Evolutionary conservation across 306 rosid genomes (phyloP), one percentile per base, ranked within the genome.

Genomic region (Benincasa hispida): DNA sequence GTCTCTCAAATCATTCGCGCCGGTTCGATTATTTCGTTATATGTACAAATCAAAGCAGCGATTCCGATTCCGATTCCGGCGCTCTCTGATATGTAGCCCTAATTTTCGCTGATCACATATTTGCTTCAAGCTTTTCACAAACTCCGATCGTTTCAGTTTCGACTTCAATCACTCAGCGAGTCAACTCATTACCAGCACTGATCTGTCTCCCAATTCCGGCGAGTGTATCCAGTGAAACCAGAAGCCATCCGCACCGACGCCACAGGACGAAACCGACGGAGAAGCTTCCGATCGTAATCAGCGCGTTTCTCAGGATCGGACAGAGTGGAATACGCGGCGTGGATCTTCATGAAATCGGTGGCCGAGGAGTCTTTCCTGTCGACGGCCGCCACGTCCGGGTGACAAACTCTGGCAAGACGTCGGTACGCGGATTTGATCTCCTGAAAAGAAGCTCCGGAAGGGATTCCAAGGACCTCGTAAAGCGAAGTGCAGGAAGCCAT

Each of bases 201-300:
- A 39, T 93, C 98, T 15, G 98, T 88, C 89, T 93, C 98, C 98
- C 98, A 93, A 41, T 84, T 93, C 84, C 93, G 89, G 34, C 91
- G 41, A 22, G 86, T 50, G 79, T 88, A 90, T 28, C 96, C 86
- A 25, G 95, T 81, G 5, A 76, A 87, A n/a, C 78, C 65, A 4
- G 89, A 68, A 10, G 76, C 72, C 78, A 59, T 47, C 13, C 92
- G 25, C 1, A 10, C 35, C 1, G 80, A 62, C 21, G 74, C 67
- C 79, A 87, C 25, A 59, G 95, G 97, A 59, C 85, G 91, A 32
- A 15, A 79, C 41, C 84, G 84, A 17, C 83, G 86, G 75, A 88
- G 70, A 1, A 77, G 47, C 61, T 85, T 86, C 78, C 85, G 77
- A 25, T 95, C 97, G 81, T 95, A 95, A 15, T 41, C 90, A 50